A percentile compares a stretch with the other conserved stretches of the same genome.
Evolutionary conservation across 164 flowering plant genomes (phyloP).

Genomic region (Saururus chinensis): DNA sequence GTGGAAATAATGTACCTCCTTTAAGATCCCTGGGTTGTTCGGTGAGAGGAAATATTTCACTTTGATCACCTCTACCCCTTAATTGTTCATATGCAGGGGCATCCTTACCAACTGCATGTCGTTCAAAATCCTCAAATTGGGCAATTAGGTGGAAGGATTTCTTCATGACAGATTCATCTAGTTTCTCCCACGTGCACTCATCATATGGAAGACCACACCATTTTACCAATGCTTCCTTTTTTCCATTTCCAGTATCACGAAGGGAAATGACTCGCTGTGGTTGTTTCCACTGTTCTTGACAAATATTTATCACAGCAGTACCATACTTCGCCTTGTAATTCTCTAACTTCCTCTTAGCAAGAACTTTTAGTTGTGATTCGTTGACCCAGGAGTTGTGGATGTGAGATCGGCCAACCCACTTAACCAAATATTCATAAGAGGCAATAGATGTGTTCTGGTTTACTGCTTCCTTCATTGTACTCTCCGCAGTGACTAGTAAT

Average conservation of each 20-base stretch:
- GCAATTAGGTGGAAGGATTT: slow-evolving; percentile 43
- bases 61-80: slow-evolving; percentile 25
- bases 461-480: slow-evolving; percentile 11
- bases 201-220: slow-evolving; percentile 93
- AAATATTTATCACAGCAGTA: slow-evolving; percentile 57
- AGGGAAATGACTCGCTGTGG: slow-evolving; percentile 82
- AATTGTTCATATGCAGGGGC: slow-evolving; percentile 16
- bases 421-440: slow-evolving; percentile 73
- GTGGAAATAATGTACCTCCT: slow-evolving; percentile 91
- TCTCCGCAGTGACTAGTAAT: slow-evolving; percentile 9
- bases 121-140: slow-evolving; percentile 52
- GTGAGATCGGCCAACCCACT: slow-evolving; percentile 95
- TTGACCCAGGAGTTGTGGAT: slow-evolving; percentile 84
- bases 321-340: slow-evolving; percentile 93
- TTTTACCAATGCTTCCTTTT: slow-evolving; percentile 61
- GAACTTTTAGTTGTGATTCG: slow-evolving; percentile 65
- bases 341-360: slow-evolving; percentile 89
- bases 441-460: neutral
- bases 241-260: slow-evolving; percentile 39
- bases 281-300: slow-evolving; percentile 77
- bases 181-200: slow-evolving; percentile 97
- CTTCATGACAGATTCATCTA: slow-evolving; percentile 56
- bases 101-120: slow-evolving; percentile 45
- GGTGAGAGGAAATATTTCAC: slow-evolving; percentile 49
- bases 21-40: slow-evolving; percentile 86